Evolutionary conservation across 2,329 filamentous ascomycete species (phyloP).

Genomic region (Clarireedia homoeocarpa): DNA sequence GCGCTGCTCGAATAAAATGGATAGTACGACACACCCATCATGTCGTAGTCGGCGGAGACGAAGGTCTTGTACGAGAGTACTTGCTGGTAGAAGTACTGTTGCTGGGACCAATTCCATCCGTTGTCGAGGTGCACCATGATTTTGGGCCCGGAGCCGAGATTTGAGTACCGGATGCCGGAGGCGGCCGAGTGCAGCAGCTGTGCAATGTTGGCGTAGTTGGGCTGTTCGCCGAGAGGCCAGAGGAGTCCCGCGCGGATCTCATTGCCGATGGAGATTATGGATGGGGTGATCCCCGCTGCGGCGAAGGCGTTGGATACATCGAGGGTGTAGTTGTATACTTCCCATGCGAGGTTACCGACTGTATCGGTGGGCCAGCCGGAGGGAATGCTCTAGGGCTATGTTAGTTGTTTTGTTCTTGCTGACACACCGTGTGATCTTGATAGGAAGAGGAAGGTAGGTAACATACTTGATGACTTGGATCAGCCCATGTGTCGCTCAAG

Average conservation of each 20-base stretch:
- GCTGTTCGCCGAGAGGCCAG: conserved; percentile 53
- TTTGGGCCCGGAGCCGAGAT: conserved; percentile 47
- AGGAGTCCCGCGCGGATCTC: conserved; percentile 62
- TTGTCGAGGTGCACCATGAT: conserved; percentile 72
- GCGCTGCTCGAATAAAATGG: conserved; percentile 59
- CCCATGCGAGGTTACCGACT: conserved; percentile 51
- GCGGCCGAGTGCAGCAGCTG: conserved; percentile 55
- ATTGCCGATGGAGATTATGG: conserved; percentile 65
- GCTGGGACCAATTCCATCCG: conserved; percentile 62
- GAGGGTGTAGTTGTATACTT: conserved; percentile 62
- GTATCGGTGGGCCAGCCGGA: conserved; percentile 51
- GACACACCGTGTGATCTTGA: neutral
- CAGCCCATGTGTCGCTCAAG: conserved; percentile 64
- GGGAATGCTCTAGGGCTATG: conserved; percentile 39
- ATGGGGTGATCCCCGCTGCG: conserved; percentile 43
- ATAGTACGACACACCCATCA: conserved; percentile 67
- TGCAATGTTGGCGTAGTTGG: conserved; percentile 52
- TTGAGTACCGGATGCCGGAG: conserved; percentile 56
- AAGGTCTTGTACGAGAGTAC: conserved; percentile 46
- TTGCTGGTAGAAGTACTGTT: conserved; percentile 52
- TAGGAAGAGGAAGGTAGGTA: neutral
- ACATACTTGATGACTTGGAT: conserved; percentile 51
- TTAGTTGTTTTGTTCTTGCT: neutral
- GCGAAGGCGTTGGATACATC: conserved; percentile 54
- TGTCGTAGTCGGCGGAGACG: conserved; percentile 51